These are phyloP conservation scores for Penicillium nucicola DNA, from an alignment of 495 filamentous ascomycete genomes.

Conservation along the genomic window DNA sequence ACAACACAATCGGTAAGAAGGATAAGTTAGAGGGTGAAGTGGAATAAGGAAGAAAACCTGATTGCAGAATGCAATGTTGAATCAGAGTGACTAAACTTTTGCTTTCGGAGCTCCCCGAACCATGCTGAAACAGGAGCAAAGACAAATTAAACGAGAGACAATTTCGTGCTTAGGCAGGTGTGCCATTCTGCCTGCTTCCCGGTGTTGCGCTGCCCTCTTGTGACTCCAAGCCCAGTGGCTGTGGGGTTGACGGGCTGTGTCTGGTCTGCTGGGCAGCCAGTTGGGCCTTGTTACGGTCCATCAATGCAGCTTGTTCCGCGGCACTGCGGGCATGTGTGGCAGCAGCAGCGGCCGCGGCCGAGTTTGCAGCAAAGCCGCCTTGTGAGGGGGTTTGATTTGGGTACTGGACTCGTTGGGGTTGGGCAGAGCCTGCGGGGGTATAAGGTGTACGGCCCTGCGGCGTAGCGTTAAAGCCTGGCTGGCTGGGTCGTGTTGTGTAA, in stretches of 20 bases:
- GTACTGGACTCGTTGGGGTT: slow-evolving; percentile 13
- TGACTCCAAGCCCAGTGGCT: slow-evolving; percentile 28
- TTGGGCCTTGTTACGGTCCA: slow-evolving; percentile 46
- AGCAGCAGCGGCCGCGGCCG: slow-evolving; percentile 38
- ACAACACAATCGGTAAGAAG: slow-evolving; percentile 18
- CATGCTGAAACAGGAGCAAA: neutral
- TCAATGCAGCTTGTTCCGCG: slow-evolving; percentile 44
- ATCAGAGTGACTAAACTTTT: neutral
- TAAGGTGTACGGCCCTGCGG: slow-evolving; percentile 30
- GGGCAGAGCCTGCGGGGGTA: slow-evolving; percentile 23
- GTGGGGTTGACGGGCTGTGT: slow-evolving; percentile 41
- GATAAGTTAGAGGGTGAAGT: neutral
- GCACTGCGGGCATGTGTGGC: slow-evolving; percentile 42
- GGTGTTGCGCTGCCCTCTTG: slow-evolving; percentile 42
- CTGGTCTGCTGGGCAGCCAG: slow-evolving; percentile 31
- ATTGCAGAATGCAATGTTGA: neutral
- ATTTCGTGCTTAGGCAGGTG: slow-evolving; percentile 33
- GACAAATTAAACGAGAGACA: neutral
- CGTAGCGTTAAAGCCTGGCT: slow-evolving; percentile 35
- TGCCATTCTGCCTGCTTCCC: slow-evolving; percentile 41
- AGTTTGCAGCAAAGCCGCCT: slow-evolving; percentile 36
- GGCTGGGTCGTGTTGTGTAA: slow-evolving; percentile 40
- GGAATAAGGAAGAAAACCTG: neutral
- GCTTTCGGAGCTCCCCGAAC: neutral
- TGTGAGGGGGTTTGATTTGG: slow-evolving; percentile 27